Evolutionary conservation across 306 rosid genomes (phyloP).

Genomic region (Oemleria cerasiformis): DNA sequence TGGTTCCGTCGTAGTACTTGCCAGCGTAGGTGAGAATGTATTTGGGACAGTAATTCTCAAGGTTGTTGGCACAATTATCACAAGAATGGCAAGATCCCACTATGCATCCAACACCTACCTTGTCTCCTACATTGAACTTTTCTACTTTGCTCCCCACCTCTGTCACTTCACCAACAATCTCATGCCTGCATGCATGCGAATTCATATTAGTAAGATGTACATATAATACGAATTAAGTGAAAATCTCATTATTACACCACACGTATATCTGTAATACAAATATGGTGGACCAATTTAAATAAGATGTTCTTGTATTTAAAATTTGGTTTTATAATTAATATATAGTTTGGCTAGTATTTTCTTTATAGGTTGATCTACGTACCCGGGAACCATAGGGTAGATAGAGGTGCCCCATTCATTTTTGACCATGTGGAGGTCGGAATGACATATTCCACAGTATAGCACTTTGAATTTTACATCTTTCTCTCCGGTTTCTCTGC

Average conservation of each 20-base stretch:
- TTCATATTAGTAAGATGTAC: no score
- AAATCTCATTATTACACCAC: no score
- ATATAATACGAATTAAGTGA: no score
- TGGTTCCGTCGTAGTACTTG: no score
- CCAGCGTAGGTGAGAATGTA: background rate
- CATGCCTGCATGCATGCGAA: no score
- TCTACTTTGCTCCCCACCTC: slow-evolving; percentile 7
- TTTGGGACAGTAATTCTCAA: slow-evolving; percentile 1
- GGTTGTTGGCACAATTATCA: background rate
- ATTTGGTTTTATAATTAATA: no score
- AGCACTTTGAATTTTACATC: slow-evolving; percentile 21
- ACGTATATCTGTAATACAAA: no score
- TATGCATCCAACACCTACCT: slow-evolving; percentile 3
- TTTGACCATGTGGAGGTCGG: slow-evolving; percentile 14
- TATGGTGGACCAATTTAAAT: no score
- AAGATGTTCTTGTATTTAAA: no score
- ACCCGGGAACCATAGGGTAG: slow-evolving; percentile 15
- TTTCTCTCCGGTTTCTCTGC: slow-evolving; percentile 18
- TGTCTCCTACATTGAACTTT: slow-evolving; percentile 13
- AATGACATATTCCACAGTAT: slow-evolving; percentile 28
- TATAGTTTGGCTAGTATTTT: no score
- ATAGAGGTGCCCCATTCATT: slow-evolving; percentile 10
- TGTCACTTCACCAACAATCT: slow-evolving; percentile 11
- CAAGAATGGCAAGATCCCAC: slow-evolving; percentile 1
- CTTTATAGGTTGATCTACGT: no score